phyloP scores from a whole-genome alignment of 192 early-diverging fungal genomes.

The Umbelopsis sp. region DNA sequence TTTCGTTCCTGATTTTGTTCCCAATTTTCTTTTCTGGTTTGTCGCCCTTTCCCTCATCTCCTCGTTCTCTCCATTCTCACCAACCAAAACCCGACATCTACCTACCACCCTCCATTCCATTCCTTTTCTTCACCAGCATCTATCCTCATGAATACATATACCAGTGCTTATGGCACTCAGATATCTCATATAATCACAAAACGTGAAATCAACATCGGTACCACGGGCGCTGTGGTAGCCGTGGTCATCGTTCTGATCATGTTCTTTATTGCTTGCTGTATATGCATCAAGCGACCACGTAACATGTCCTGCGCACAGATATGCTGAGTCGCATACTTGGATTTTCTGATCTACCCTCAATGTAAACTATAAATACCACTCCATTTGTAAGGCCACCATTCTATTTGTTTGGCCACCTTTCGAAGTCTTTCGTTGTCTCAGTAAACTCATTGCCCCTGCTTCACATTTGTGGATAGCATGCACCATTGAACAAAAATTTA shows the following conservation, averaged over 20 bases:
- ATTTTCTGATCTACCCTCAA: not conserved
- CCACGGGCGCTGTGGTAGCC: not conserved
- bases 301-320: constrained; percentile 12
- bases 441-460: no score
- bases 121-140: not conserved
- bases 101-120: not conserved
- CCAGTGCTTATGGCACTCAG: constrained; percentile 6
- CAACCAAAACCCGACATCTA: not conserved
- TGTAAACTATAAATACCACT: constrained; percentile 6
- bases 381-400: no score
- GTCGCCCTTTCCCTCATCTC: no score
- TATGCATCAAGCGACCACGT: constrained; percentile 15
- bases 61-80: not conserved
- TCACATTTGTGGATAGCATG: no score
- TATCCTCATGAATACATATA: constrained; percentile 3
- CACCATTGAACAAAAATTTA: no score
- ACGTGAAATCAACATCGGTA: not conserved
- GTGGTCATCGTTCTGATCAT: not conserved
- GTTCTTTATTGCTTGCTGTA: not conserved
- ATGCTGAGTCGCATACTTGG: not conserved
- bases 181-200: constrained; percentile 5
- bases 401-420: no score
- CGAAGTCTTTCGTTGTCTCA: no score
- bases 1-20: not conserved
- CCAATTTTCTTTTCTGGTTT: no score